Evolutionary conservation across 2,329 filamentous ascomycete genomes (phyloP), one percentile per base, ranked within the genome.

Genomic region (Cladosporium sp.): DNA sequence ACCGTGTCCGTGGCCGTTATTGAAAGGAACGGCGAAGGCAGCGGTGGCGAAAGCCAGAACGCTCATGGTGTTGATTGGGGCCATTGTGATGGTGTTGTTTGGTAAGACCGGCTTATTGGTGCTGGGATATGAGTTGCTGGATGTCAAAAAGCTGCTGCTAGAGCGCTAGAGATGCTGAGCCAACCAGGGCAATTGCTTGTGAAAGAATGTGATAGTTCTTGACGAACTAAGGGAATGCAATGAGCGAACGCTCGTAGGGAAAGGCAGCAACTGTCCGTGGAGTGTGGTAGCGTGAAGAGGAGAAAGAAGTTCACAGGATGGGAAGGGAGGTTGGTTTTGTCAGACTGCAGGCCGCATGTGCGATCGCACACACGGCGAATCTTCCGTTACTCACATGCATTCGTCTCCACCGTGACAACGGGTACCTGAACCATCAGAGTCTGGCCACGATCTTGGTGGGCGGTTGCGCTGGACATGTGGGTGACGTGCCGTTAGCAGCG

Each of bases 11-110:
- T 79, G 62, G 67, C 71, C 65, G 70, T 74, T n/a, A n/a, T n/a
- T 62, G 53, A 70, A 69, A 50, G 80, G 76, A 63, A 76, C 69
- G 62, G 79, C 79, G 23, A 79, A 73, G 66, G 75, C 79, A 59
- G 75, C 72, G 65, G 76, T 75, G 67, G 77, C 75, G 67, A 83
- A 74, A 60, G 80, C 78, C 77, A 82, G 72, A 67, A 82, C 73
- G 68, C 76, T 77, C 69, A 82, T 71, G 69, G 78, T 75, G 65
- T 71, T 72, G 74, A 72, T 67, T 29, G 73, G 72, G 67, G 73
- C 74, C 76, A 78, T 78, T 68, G 66, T 72, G 66, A 58, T 62
- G 60, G 61, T 67, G 64, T 72, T 33, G 67, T 64, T 60, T 64
- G 56, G 70, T 66, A 62, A 68, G 66, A 64, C 66, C 66, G 62